Evolutionary conservation across 1,139 yeast genomes (phyloP).

Genomic region (Pichia sp.): DNA sequence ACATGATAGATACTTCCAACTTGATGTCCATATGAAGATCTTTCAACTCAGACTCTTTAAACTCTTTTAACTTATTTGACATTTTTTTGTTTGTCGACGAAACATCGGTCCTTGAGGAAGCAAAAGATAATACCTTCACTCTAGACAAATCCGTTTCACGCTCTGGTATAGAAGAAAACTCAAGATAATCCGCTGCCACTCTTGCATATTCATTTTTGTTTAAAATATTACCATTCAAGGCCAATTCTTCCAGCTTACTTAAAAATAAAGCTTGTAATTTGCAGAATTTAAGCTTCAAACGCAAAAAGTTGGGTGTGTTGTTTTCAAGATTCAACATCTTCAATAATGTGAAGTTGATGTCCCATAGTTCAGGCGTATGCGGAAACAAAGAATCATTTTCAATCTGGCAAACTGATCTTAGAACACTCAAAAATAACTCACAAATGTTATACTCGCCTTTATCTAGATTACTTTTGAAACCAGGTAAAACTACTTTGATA

Average conservation of each 20-base stretch:
- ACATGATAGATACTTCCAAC: slow-evolving; percentile 57
- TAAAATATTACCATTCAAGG: slow-evolving; percentile 52
- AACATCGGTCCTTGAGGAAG: neutral
- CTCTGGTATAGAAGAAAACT: slow-evolving; percentile 42
- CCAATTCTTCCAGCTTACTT: slow-evolving; percentile 36
- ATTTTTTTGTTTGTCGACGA: slow-evolving; percentile 6
- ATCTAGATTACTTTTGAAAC: slow-evolving; percentile 24
- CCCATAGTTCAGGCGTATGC: slow-evolving; percentile 25
- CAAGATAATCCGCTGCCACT: slow-evolving; percentile 64
- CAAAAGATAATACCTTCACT: slow-evolving; percentile 10
- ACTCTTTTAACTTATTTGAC: slow-evolving; percentile 20
- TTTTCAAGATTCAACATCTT: slow-evolving; percentile 29
- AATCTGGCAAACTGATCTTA: slow-evolving; percentile 26
- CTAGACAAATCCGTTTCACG: neutral
- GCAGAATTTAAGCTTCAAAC: slow-evolving; percentile 48
- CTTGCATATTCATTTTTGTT: slow-evolving; percentile 60
- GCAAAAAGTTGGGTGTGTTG: slow-evolving; percentile 35
- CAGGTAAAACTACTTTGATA: slow-evolving; percentile 20
- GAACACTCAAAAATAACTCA: slow-evolving; percentile 28
- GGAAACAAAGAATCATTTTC: slow-evolving; percentile 27
- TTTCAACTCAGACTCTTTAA: slow-evolving; percentile 42
- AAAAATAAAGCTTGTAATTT: slow-evolving; percentile 43
- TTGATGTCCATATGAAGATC: slow-evolving; percentile 62
- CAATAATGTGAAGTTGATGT: slow-evolving; percentile 23
- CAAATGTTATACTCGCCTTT: slow-evolving; percentile 26